A percentile compares a stretch with the other conserved stretches of the same genome.
Evolutionary conservation across 768 basidiomycete genomes (phyloP).

Genomic region (Lyophyllum semitale): DNA sequence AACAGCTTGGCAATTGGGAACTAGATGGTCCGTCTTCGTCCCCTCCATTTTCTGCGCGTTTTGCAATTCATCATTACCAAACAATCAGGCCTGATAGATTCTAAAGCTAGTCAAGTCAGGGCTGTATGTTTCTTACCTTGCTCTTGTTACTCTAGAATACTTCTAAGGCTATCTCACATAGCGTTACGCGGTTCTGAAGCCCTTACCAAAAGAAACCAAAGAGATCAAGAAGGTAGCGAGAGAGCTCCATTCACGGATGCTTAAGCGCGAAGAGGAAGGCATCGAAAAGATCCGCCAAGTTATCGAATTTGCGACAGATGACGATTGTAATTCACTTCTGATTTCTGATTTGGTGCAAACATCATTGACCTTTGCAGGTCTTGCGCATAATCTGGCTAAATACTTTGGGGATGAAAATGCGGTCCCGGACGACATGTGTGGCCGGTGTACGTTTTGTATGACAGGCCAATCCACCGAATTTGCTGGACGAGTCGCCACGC

Average conservation of each 20-base stretch:
- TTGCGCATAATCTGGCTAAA: slow-evolving; percentile 39
- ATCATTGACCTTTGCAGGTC: slow-evolving; percentile 29
- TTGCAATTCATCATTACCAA: not conserved
- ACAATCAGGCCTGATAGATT: slow-evolving; percentile 7
- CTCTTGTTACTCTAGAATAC: not conserved
- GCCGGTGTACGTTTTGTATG: slow-evolving; percentile 43
- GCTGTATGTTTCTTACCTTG: slow-evolving; percentile 2
- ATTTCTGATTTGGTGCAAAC: not conserved
- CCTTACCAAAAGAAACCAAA: slow-evolving; percentile 5
- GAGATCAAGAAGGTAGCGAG: slow-evolving; percentile 11
- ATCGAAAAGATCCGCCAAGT: slow-evolving; percentile 13
- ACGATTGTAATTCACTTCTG: slow-evolving; percentile 11
- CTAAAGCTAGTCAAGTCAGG: slow-evolving; percentile 15
- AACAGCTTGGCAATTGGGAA: slow-evolving; percentile 15
- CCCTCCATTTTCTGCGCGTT: not conserved
- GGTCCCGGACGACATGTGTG: slow-evolving; percentile 41
- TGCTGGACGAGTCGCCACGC: slow-evolving; percentile 16
- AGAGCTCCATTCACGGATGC: slow-evolving; percentile 8
- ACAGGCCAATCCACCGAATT: slow-evolving; percentile 35
- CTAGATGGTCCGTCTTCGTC: slow-evolving; percentile 5
- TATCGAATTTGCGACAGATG: slow-evolving; percentile 14
- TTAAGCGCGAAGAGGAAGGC: slow-evolving; percentile 15
- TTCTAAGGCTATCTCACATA: not conserved
- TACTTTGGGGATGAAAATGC: slow-evolving; percentile 47
- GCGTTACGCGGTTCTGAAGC: slow-evolving; percentile 13